Evolutionary conservation across 306 rosid species (phyloP).

Genomic region (Amphicarpaea edgeworthii): DNA sequence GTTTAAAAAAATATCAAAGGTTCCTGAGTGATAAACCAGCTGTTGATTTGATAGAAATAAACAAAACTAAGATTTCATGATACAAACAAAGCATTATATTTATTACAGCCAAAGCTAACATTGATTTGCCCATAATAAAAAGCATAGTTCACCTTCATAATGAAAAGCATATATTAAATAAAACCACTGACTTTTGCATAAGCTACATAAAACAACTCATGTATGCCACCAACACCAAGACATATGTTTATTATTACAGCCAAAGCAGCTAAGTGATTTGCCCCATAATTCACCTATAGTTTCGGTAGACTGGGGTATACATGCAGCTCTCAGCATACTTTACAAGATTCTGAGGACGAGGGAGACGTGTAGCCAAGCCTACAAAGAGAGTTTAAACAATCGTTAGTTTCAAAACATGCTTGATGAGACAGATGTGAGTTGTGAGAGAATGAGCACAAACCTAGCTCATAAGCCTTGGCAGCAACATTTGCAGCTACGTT

Average conservation of each 20-base stretch:
- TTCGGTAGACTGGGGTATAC: slow-evolving; percentile 74
- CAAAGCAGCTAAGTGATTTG: not conserved
- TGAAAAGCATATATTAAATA: not conserved
- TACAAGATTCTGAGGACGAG: slow-evolving; percentile 77
- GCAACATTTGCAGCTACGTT: slow-evolving; percentile 79
- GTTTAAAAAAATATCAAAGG: too few species aligned
- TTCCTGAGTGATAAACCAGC: too few species aligned
- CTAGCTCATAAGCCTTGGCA: slow-evolving; percentile 89
- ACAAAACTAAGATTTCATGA: not conserved
- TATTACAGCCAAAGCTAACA: not conserved
- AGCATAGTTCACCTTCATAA: not conserved
- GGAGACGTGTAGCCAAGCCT: slow-evolving; percentile 83
- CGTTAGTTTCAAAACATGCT: not conserved
- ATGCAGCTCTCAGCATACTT: slow-evolving; percentile 85
- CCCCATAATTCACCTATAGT: slow-evolving; percentile 54
- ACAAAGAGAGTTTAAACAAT: not conserved
- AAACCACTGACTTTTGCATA: not conserved
- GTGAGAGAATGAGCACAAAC: slow-evolving; percentile 47
- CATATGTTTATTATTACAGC: slow-evolving; percentile 16
- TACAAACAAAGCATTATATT: not conserved
- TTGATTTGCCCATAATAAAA: not conserved
- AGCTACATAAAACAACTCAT: slow-evolving; percentile 28
- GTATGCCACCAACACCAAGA: slow-evolving; percentile 21
- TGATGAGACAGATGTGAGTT: not conserved
- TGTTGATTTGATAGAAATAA: too few species aligned